Base-by-base conservation (phyloP, 2,329 filamentous ascomycete species). In the Blastomyces silverae region DNA sequence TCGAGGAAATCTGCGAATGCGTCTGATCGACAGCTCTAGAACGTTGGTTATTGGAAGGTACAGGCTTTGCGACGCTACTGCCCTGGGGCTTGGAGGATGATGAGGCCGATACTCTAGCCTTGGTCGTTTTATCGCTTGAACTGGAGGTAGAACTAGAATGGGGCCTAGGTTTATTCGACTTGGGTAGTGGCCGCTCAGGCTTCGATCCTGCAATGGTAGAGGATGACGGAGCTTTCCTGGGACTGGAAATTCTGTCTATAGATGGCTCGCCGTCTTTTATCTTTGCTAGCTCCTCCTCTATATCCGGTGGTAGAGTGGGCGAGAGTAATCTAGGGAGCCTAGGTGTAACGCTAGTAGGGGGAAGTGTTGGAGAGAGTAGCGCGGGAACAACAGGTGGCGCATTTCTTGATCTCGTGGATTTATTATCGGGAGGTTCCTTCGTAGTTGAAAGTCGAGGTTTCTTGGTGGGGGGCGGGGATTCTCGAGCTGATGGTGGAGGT, bases 271-370 rank as follows among this genome's bases (percentile, higher is more conserved):
- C 74, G 52, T 78, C 77, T 37, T 77, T 70, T 46, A 79, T 75
- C 65, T 79, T 72, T 8, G 76, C 78, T 34, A 86, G 72, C 64
- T 84, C 81, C 64, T 79, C 81, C 68, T 83, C 81, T 56, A 87
- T 79, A 63, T 81, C 81, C 2, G 81, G 77, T 7, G 84, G 84
- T 3, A 87, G 76, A 17, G 82, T 84, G 3, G 84, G 84, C 4
- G 84, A 86, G n/a, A 86, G 74, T 46, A 85, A 77, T 11, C 79
- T 77, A 13, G 84, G 84, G 22, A 85, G 73, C 64, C 73, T 77
- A 34, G 74, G 73, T 25, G 69, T 71, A 64, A 66, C 66, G 31
- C 64, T 76, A n/a, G 61, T 55, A 11, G 66, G 75, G 42, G 73
- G 74, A 25, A 81, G 73, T 55, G 78, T 78, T 31, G 79, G 78